These are phyloP conservation scores for Mimosa pudica DNA, from an alignment of 306 rosid species.

Conservation along the genomic window DNA sequence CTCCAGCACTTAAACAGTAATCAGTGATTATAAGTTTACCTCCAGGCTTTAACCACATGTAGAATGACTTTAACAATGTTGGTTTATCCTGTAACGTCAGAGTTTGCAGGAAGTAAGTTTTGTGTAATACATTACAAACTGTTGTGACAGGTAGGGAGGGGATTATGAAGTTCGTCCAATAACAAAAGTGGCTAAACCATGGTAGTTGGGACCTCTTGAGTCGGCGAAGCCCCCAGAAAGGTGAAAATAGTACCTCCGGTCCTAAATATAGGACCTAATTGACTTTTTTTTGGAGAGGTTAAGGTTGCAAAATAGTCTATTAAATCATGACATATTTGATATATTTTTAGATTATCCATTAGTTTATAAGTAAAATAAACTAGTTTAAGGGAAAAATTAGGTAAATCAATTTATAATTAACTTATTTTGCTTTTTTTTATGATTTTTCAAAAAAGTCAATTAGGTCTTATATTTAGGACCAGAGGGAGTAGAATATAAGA, in stretches of 20 bases:
- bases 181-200: neutral
- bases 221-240: neutral
- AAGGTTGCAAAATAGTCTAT: too few species aligned
- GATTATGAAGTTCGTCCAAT: neutral
- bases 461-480: too few species aligned
- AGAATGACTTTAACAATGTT: slow-evolving; percentile 69
- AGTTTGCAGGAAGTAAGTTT: slow-evolving; percentile 7
- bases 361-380: too few species aligned
- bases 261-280: too few species aligned
- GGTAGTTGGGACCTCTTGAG: neutral
- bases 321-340: too few species aligned
- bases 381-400: too few species aligned
- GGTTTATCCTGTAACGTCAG: slow-evolving; percentile 68
- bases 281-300: too few species aligned
- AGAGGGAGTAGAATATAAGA: neutral
- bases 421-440: too few species aligned
- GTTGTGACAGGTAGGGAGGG: slow-evolving; percentile 14
- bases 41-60: slow-evolving; percentile 93
- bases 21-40: slow-evolving; percentile 88
- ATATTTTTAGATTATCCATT: too few species aligned
- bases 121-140: neutral
- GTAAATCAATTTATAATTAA: too few species aligned
- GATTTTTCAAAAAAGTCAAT: too few species aligned
- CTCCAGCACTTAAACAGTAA: slow-evolving; percentile 73
- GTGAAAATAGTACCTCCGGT: too few species aligned